Conservation (phyloP, 208 protist genomes). For the Trypanosoma congolense region DNA sequence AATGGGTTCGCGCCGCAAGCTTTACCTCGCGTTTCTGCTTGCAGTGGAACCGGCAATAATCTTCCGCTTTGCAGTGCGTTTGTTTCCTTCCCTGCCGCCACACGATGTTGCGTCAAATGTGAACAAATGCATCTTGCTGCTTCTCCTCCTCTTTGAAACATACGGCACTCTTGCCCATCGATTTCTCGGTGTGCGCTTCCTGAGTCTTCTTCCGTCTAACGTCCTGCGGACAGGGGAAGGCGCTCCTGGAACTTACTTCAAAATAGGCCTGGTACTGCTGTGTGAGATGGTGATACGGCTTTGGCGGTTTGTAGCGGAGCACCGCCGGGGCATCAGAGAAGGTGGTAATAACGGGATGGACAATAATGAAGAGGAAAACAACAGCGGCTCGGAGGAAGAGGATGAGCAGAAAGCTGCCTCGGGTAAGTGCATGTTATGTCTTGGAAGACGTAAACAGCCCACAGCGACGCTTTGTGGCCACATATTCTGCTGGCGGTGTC, state of each 20-base stretch:
- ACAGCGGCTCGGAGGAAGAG: slow-evolving; percentile 4
- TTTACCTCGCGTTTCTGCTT: slow-evolving; percentile 57
- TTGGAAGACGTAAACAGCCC: slow-evolving; percentile 66
- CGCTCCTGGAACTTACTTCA: slow-evolving; percentile 53
- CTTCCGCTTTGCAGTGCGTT: slow-evolving; percentile 38
- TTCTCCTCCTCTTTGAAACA: slow-evolving; percentile 78
- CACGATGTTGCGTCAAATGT: slow-evolving; percentile 65
- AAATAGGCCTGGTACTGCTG: slow-evolving; percentile 59
- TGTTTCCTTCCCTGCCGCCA: slow-evolving; percentile 53
- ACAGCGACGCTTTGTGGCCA: slow-evolving; percentile 81
- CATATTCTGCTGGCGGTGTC: slow-evolving; percentile 87
- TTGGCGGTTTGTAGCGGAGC: slow-evolving; percentile 48
- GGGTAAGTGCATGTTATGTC: slow-evolving; percentile 85
- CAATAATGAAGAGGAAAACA: slow-evolving; percentile 4
- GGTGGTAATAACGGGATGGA: slow-evolving; percentile 5
- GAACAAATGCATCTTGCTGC: slow-evolving; percentile 34
- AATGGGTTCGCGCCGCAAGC: slow-evolving; percentile 39
- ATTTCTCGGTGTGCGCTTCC: slow-evolving; percentile 48
- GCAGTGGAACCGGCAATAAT: slow-evolving; percentile 46
- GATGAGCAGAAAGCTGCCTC: slow-evolving; percentile 17
- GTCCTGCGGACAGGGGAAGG: slow-evolving; percentile 48
- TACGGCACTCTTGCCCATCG: slow-evolving; percentile 75
- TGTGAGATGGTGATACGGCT: slow-evolving; percentile 76
- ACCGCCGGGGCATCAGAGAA: not conserved
- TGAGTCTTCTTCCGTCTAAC: slow-evolving; percentile 67